A percentile compares a stretch with the other conserved stretches of the same genome.
These are phyloP conservation scores for Trichoderma endophyticum DNA, from an alignment of 2,329 filamentous ascomycete species.

Conservation along the genomic window DNA sequence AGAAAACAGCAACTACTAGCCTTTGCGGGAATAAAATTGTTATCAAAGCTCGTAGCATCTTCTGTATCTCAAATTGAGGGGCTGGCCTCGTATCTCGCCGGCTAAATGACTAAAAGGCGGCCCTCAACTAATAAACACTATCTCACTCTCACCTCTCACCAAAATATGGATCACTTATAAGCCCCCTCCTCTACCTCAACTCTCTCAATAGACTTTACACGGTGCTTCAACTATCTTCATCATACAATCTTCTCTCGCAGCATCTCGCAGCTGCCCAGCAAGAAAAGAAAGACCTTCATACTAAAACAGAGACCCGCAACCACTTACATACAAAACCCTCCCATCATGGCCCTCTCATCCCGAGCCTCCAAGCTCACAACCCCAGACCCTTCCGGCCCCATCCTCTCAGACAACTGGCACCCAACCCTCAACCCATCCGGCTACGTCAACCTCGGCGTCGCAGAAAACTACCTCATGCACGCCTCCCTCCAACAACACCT, in stretches of 20 bases:
- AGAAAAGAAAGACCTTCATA: neutral
- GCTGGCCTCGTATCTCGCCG: neutral
- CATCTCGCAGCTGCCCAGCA: neutral
- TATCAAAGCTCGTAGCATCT: neutral
- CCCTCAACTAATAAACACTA: neutral
- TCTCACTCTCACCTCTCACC: neutral
- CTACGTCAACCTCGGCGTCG: constrained; percentile 49
- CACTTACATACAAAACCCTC: neutral
- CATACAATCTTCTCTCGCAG: neutral
- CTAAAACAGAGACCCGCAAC: neutral
- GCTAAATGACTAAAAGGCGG: neutral
- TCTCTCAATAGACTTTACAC: neutral
- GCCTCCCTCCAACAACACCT: constrained; percentile 40
- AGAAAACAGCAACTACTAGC: neutral
- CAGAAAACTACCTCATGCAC: constrained; percentile 54
- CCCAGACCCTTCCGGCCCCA: constrained; percentile 24
- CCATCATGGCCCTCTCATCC: constrained; percentile 25
- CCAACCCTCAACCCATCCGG: constrained; percentile 40
- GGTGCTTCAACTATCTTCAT: neutral
- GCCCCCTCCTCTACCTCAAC: neutral
- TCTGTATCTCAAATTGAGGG: neutral
- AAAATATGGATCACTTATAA: neutral
- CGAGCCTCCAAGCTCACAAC: constrained; percentile 30
- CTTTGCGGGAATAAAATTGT: neutral
- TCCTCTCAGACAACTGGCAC: constrained; percentile 44